Conservation (phyloP, 2,329 filamentous ascomycete genomes). For the Cadophora sp. region DNA sequence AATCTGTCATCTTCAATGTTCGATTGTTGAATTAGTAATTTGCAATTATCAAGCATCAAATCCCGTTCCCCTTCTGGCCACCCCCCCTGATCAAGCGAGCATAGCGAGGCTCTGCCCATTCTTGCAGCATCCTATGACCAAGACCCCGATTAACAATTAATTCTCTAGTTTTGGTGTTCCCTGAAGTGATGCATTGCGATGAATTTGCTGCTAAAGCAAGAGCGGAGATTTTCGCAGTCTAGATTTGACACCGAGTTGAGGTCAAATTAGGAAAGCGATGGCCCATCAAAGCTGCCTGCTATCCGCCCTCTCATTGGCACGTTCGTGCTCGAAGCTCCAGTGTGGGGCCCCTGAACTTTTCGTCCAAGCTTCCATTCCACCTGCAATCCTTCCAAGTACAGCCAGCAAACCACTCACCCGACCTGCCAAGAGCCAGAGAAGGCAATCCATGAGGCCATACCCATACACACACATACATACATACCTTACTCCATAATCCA, state of each 20-base stretch:
- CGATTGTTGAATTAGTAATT: conserved; percentile 5
- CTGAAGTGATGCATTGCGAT: neutral
- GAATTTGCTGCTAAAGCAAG: neutral
- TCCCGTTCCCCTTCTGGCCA: neutral
- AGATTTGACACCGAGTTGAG: conserved; percentile 14
- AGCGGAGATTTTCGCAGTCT: neutral
- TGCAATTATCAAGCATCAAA: conserved; percentile 10
- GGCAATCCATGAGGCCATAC: neutral
- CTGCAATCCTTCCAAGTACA: neutral
- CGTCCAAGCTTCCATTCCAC: neutral
- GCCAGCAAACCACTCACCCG: neutral
- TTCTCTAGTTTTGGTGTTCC: neutral
- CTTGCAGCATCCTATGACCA: neutral
- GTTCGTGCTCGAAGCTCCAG: conserved; percentile 14
- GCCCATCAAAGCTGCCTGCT: neutral
- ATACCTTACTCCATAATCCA: neutral
- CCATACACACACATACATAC: neutral
- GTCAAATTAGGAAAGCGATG: conserved; percentile 13
- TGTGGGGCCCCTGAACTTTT: conserved; percentile 1
- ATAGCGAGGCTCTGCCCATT: conserved; percentile 12
- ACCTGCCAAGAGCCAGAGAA: neutral
- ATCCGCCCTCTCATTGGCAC: conserved; percentile 1
- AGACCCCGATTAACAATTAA: neutral
- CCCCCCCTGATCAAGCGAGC: neutral
- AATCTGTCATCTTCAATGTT: neutral